These are phyloP conservation scores for Fusarium sp. DNA, from an alignment of 2,329 filamentous ascomycete genomes.

Conservation along the genomic window DNA sequence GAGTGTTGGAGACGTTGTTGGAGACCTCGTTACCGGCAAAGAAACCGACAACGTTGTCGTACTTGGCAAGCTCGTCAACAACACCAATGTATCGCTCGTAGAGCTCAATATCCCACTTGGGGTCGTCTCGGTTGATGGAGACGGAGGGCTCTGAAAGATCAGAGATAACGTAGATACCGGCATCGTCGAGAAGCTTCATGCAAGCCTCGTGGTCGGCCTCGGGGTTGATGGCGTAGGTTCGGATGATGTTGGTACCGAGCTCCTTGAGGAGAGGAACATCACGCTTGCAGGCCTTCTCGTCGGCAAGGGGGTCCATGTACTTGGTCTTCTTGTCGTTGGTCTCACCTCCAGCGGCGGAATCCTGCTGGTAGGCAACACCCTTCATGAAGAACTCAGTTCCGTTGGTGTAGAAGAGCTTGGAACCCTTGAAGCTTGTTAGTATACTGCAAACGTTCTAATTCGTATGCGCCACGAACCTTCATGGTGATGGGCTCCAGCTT, in stretches of 20 bases:
- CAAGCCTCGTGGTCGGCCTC: conserved; percentile 80
- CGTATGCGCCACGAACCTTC: conserved; percentile 66
- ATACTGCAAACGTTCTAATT: neutral
- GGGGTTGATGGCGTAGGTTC: conserved; percentile 93
- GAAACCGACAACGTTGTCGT: conserved; percentile 94
- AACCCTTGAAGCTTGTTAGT: conserved; percentile 61
- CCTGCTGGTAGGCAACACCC: conserved; percentile 95
- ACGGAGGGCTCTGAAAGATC: conserved; percentile 84
- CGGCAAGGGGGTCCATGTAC: conserved; percentile 86
- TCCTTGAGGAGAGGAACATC: conserved; percentile 85
- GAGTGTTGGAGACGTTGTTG: conserved; percentile 88
- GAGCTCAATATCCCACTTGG: conserved; percentile 81
- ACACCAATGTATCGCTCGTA: conserved; percentile 86
- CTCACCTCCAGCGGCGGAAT: conserved; percentile 67
- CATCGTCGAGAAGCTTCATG: conserved; percentile 83
- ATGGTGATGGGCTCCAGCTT: conserved; percentile 70
- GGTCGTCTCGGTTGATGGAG: conserved; percentile 86
- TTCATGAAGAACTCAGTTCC: conserved; percentile 79
- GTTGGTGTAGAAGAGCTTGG: conserved; percentile 90
- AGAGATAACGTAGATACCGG: conserved; percentile 94
- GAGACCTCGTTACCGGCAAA: conserved; percentile 98
- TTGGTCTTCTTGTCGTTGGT: conserved; percentile 65
- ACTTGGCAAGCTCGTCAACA: conserved; percentile 82
- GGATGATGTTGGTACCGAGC: conserved; percentile 90
- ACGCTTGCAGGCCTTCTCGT: conserved; percentile 77